These are phyloP conservation scores for Tulasnella sp. DNA, from an alignment of 768 basidiomycete genomes.

Conservation along the genomic window DNA sequence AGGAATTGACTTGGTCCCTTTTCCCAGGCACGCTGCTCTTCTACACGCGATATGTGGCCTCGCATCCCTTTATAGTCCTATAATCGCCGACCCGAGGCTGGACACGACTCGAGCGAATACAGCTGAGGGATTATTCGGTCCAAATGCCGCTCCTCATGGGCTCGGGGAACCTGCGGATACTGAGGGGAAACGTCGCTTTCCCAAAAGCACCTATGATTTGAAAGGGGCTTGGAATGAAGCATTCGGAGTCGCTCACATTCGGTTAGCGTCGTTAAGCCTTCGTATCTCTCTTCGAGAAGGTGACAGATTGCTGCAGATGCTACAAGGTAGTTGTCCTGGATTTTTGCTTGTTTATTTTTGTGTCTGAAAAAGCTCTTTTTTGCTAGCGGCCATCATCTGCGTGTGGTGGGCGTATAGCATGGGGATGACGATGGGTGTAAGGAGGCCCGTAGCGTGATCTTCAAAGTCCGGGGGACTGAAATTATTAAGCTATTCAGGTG, in stretches of 20 bases:
- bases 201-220: not conserved
- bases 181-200: not conserved
- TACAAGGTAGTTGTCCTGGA: conserved; percentile 10
- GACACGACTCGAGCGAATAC: conserved; percentile 30
- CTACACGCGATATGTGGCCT: conserved; percentile 28
- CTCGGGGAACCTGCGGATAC: not conserved
- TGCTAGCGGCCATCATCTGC: not conserved
- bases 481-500: not conserved
- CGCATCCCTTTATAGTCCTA: conserved; percentile 25
- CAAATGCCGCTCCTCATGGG: too few relatives aligned
- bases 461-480: not conserved
- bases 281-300: not conserved
- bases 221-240: not conserved
- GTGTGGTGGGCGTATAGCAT: conserved; percentile 17
- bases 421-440: not conserved
- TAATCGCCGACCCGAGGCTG: not conserved
- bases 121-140: not conserved
- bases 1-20: not conserved
- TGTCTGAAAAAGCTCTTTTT: not conserved
- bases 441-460: not conserved
- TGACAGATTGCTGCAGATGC: conserved; percentile 2
- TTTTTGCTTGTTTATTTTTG: not conserved
- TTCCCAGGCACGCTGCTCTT: not conserved
- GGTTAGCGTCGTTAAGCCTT: not conserved
- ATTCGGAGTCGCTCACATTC: not conserved